phyloP scores from a whole-genome alignment of 345 rosid species.

The Salix koriyanagi region DNA sequence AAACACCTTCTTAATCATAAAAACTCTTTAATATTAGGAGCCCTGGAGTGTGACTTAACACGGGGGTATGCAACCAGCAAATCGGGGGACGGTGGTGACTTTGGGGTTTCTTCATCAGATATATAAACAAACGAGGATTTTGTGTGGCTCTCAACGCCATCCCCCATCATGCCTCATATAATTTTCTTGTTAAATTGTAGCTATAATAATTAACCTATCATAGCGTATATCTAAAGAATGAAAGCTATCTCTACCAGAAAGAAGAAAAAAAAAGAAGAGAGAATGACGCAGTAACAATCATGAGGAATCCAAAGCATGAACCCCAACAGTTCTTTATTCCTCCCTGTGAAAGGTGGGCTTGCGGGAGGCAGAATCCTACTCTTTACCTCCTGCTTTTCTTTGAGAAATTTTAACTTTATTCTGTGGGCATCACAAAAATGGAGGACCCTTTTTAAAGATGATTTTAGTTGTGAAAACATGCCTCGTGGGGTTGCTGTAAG shows the following conservation, averaged over 20 bases:
- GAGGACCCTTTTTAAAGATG: conserved; percentile 47
- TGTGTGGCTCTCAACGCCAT: no score
- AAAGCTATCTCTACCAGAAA: neutral
- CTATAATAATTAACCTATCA: conserved; percentile 31
- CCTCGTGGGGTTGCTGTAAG: conserved; percentile 37
- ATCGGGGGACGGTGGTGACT: conserved; percentile 14
- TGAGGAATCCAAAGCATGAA: conserved; percentile 57
- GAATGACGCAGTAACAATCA: neutral
- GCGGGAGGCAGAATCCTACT: conserved; percentile 31
- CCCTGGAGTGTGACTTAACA: neutral
- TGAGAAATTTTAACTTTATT: conserved; percentile 32
- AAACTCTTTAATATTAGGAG: neutral
- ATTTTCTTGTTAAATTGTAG: neutral
- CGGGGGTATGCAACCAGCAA: neutral
- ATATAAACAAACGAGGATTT: no score
- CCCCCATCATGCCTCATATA: no score
- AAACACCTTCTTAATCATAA: no score
- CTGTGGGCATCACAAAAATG: conserved; percentile 34
- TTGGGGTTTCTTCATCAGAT: neutral
- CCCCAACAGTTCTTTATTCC: conserved; percentile 41
- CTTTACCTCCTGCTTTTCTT: conserved; percentile 5
- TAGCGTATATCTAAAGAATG: neutral
- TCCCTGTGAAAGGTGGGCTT: conserved; percentile 19
- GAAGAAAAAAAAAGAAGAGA: no score
- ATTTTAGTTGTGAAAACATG: conserved; percentile 26